These are phyloP conservation scores for Akanthomyces uredinophilus DNA, from an alignment of 2,329 filamentous ascomycete genomes.

Conservation along the genomic window DNA sequence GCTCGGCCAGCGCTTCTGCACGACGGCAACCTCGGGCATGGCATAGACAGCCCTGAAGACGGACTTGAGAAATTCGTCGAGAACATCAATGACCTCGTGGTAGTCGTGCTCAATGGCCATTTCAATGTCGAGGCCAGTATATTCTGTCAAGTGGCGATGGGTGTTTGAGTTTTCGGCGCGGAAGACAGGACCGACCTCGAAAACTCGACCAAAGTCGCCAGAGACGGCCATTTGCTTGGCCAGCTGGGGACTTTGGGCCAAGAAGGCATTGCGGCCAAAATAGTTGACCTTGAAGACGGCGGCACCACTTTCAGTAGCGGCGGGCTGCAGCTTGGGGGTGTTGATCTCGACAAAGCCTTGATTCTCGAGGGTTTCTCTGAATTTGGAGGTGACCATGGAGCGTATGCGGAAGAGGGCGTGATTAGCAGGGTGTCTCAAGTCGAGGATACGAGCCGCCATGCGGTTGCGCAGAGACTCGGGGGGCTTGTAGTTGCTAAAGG, in stretches of 20 bases:
- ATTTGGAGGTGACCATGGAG: constrained; percentile 71
- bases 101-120: constrained; percentile 90
- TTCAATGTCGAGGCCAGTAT: constrained; percentile 86
- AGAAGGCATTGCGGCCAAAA: constrained; percentile 79
- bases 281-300: constrained; percentile 91
- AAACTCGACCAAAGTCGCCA: constrained; percentile 82
- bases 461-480: constrained; percentile 64
- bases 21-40: constrained; percentile 65
- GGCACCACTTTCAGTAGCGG: constrained; percentile 84
- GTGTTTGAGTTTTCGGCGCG: constrained; percentile 94
- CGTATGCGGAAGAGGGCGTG: constrained; percentile 87
- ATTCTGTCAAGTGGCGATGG: constrained; percentile 89
- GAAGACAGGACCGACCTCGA: constrained; percentile 70
- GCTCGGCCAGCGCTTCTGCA: constrained; percentile 81
- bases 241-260: constrained; percentile 87
- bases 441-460: constrained; percentile 72
- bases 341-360: constrained; percentile 88
- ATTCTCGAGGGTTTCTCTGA: constrained; percentile 64
- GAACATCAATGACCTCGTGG: constrained; percentile 73
- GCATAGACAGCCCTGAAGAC: constrained; percentile 47
- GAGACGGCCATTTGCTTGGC: constrained; percentile 92
- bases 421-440: constrained; percentile 78
- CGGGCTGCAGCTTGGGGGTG: constrained; percentile 84
- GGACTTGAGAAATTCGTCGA: constrained; percentile 76
- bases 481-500: constrained; percentile 55